A percentile compares a stretch with the other conserved stretches of the same genome.
Conservation (phyloP, 495 filamentous ascomycete species). For the Geopyxis carbonaria region DNA sequence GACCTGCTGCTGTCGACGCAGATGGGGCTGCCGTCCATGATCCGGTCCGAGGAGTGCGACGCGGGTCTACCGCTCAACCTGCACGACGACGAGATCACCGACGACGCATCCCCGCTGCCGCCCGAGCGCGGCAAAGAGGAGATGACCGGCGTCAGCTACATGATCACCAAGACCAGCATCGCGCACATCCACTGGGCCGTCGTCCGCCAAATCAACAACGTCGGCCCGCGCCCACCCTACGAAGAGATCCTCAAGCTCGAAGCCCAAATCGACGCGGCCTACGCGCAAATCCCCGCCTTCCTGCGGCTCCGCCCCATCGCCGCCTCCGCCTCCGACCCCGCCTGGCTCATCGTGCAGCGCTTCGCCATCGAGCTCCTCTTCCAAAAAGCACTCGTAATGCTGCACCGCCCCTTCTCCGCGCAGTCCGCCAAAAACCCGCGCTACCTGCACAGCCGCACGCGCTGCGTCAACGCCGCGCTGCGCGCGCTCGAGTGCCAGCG, state of each 20-base stretch:
- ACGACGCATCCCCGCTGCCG: constrained; percentile 59
- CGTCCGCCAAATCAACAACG: constrained; percentile 30
- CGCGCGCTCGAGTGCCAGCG: constrained; percentile 57
- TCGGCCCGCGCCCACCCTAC: constrained; percentile 34
- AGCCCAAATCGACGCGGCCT: constrained; percentile 49
- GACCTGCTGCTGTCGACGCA: constrained; percentile 87
- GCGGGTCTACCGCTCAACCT: constrained; percentile 75
- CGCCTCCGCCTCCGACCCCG: constrained; percentile 54
- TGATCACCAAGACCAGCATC: constrained; percentile 64
- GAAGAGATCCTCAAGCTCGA: constrained; percentile 70
- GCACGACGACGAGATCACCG: constrained; percentile 83
- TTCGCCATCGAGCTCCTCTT: constrained; percentile 66
- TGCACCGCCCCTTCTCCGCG: constrained; percentile 70
- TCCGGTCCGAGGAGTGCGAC: constrained; percentile 66
- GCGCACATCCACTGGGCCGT: constrained; percentile 44
- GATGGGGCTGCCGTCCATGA: constrained; percentile 76
- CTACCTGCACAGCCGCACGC: constrained; percentile 57
- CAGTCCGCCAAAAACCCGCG: constrained; percentile 52
- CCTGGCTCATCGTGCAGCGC: constrained; percentile 63
- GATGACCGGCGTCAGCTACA: constrained; percentile 70
- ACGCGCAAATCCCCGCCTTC: constrained; percentile 48
- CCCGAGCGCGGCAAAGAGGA: constrained; percentile 55
- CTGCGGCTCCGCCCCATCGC: constrained; percentile 52
- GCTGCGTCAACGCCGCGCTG: constrained; percentile 64
- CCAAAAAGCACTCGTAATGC: constrained; percentile 62